Evolutionary conservation across 2,329 filamentous ascomycete genomes (phyloP), one percentile per base, ranked within the genome.

Genomic region (Phialemoniopsis sp.): DNA sequence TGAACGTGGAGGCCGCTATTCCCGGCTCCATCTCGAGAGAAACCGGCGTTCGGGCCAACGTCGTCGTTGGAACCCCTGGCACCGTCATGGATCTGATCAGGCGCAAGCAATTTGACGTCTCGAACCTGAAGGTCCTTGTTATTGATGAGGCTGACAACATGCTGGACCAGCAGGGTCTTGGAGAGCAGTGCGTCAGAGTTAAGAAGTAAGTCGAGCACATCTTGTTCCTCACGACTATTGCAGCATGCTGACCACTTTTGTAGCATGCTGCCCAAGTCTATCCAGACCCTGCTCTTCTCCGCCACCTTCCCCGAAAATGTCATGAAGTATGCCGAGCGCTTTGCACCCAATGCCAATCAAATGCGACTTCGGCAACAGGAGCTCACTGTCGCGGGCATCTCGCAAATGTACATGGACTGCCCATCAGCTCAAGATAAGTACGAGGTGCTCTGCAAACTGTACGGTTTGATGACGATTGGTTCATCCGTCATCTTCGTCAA

Each of bases 121-220:
- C 75, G 14, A 67, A 81, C 42, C 72, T 98, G 50, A 87, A 82
- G 61, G 78, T 95, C 8, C 76, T 98, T 45, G 91, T 96, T 40
- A 76, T 98, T 38, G 93, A 98, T 56, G 93, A 98, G 68, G 93
- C 93, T 41, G 93, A 98, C 68, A 97, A 96, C 68, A 98, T 98
- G 93, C 71, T 98, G 44, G 93, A 97, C 57, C 85, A 91, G 64
- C 89, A 95, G 65, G 91, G 93, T 37, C 73, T 98, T 40, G 93
- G 93, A 38, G 93, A 97, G 43, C 93, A 98, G 66, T 97, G 91
- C 63, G 78, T 89, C 52, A 82, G 90, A 50, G 88, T 96, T 52
- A 95, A 94, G 70, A 65, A 66, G 88, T 93, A 66, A 54, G 81
- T 67, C n/a, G 9, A n/a, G n/a, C 4, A 13, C 30, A 13, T 7